A percentile compares a stretch with the other conserved stretches of the same genome.
These are phyloP conservation scores for Eucommia ulmoides DNA, from an alignment of 257 asterid species.

Conservation along the genomic window DNA sequence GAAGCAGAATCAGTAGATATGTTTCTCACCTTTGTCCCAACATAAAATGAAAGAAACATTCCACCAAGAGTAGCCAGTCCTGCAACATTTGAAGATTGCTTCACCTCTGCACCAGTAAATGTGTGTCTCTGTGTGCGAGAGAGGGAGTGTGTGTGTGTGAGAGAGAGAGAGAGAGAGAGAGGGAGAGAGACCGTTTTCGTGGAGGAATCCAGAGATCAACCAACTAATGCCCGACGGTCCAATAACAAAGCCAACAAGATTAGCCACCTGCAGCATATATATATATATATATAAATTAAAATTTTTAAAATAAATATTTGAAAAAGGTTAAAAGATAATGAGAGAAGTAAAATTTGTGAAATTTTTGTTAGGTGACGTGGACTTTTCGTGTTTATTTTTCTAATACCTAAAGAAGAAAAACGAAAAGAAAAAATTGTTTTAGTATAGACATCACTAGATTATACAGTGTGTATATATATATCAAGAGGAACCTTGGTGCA, in stretches of 20 bases:
- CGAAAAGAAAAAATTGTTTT: too few relatives aligned
- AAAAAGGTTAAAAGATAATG: not conserved
- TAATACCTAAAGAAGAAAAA: too few relatives aligned
- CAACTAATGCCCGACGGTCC: conserved; percentile 93
- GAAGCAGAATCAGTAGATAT: conserved; percentile 3
- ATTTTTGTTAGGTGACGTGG: too few relatives aligned
- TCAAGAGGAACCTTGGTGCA: too few relatives aligned
- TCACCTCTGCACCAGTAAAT: conserved; percentile 4
- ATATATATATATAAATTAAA: too few relatives aligned
- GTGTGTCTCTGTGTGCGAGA: conserved; percentile 1
- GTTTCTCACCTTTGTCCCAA: conserved; percentile 75
- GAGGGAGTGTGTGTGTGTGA: conserved; percentile 5
- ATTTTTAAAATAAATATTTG: too few relatives aligned
- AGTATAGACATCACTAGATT: too few relatives aligned
- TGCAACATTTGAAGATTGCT: conserved; percentile 23
- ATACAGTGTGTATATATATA: too few relatives aligned
- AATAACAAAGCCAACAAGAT: conserved; percentile 90
- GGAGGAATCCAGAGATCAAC: conserved; percentile 68
- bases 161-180: not conserved
- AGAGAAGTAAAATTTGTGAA: not conserved
- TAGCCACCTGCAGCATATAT: conserved; percentile 68
- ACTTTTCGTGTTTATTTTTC: too few relatives aligned
- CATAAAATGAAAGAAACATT: conserved; percentile 60
- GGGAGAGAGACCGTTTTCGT: conserved; percentile 41
- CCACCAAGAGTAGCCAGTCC: conserved; percentile 63